A percentile compares a stretch with the other conserved stretches of the same genome.
Conservation (phyloP, 129 eudicot genomes). For the Artemisia argyi region DNA sequence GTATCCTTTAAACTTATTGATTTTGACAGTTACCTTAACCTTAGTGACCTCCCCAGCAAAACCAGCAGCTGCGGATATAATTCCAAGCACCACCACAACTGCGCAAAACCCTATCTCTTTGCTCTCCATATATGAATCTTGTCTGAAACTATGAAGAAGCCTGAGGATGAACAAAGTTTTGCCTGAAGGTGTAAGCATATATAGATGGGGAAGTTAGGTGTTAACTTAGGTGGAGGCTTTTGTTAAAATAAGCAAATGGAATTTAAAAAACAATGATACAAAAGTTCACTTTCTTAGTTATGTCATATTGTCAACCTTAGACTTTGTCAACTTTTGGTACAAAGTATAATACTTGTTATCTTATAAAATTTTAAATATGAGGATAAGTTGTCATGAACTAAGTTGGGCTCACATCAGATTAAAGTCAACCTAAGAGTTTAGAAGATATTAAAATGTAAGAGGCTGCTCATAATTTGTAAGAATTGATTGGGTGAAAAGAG, state of each 20-base stretch:
- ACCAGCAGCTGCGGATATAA: constrained; percentile 27
- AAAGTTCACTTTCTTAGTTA: background rate
- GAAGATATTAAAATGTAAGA: too few relatives aligned
- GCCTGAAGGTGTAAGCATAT: constrained; percentile 18
- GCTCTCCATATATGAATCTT: constrained; percentile 17
- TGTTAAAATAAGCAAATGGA: background rate
- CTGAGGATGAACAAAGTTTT: constrained; percentile 18
- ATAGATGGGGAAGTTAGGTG: constrained; percentile 10
- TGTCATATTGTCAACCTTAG: background rate
- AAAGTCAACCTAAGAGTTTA: too few relatives aligned
- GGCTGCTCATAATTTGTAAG: too few relatives aligned
- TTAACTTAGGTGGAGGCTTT: constrained; percentile 9
- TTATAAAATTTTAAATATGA: too few relatives aligned
- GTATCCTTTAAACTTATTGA: too few relatives aligned
- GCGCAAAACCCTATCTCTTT: constrained; percentile 8
- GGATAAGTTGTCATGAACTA: too few relatives aligned
- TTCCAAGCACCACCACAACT: constrained; percentile 28
- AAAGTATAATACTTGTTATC: too few relatives aligned
- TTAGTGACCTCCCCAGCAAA: constrained; percentile 29
- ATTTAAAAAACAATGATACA: background rate
- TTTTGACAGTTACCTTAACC: constrained; percentile 26
- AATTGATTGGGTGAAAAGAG: too few relatives aligned
- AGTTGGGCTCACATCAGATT: too few relatives aligned
- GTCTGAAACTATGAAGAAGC: constrained; percentile 21
- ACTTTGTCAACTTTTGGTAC: too few relatives aligned